phyloP scores from a whole-genome alignment of 2,329 filamentous ascomycete genomes.

The Fusarium virguliforme region DNA sequence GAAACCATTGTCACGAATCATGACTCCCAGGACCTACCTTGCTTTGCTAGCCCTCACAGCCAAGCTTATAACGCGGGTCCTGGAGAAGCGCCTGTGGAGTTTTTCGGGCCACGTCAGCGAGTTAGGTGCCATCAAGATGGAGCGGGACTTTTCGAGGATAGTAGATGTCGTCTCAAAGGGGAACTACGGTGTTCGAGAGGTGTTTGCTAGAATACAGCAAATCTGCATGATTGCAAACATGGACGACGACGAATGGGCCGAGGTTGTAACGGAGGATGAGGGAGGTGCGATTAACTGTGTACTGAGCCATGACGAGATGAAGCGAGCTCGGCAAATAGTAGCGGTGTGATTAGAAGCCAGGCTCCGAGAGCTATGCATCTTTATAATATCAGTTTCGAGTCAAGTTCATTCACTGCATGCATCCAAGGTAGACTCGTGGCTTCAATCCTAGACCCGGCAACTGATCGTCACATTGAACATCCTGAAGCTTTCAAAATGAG shows the following conservation, averaged over 20 bases:
- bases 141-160: slow-evolving; percentile 86
- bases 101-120: slow-evolving; percentile 85
- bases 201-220: slow-evolving; percentile 83
- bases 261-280: slow-evolving; percentile 70
- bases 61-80: slow-evolving; percentile 79
- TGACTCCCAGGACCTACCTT: slow-evolving; percentile 83
- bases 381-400: no score
- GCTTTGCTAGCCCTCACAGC: slow-evolving; percentile 83
- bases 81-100: slow-evolving; percentile 90
- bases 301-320: slow-evolving; percentile 80
- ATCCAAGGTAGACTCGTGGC: no score
- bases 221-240: slow-evolving; percentile 91
- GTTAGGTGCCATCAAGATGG: slow-evolving; percentile 85
- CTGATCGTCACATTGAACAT: no score
- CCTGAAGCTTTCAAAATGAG: no score
- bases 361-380: no score
- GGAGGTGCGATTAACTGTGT: slow-evolving; percentile 79
- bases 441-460: no score
- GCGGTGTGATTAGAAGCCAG: no score
- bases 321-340: slow-evolving; percentile 64
- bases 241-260: slow-evolving; percentile 97
- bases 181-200: slow-evolving; percentile 83
- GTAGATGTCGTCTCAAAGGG: slow-evolving; percentile 77
- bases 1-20: slow-evolving; percentile 85
- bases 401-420: no score